Evolutionary conservation across 2,329 filamentous ascomycete genomes (phyloP), one percentile per base, ranked within the genome.

Genomic region (Penicillium sp.): DNA sequence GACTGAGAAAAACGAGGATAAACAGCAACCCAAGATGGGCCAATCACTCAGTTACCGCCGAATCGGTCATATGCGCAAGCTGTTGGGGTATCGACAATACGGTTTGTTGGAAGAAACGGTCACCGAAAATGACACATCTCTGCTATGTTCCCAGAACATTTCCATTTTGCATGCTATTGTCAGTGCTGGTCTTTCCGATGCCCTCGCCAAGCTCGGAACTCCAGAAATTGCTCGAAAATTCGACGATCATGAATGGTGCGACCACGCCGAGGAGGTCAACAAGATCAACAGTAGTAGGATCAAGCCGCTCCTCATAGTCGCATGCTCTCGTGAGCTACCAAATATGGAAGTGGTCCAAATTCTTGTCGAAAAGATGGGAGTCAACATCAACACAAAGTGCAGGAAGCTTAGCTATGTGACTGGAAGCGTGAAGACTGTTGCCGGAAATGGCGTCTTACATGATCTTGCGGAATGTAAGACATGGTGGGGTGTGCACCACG

Each of bases 401-500:
- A 48, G 16, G 10, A 5, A 9, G 18, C 9, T 9, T 34, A 36
- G 6, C 13, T 34, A 5, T 2, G n/a, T 2, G 21, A 5, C 6
- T n/a, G 11, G 22, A 10, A 22, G 13, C 11, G 11, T 3, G 3
- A 14, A n/a, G 14, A 22, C 4, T 6, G 16, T 5, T 8, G n/a
- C 24, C 7, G 31, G 32, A 18, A 42, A 46, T 4, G 40, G 27
- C 21, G 11, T 57, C n/a, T 14, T 38, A 16, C 55, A 59, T 49
- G 18, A 43, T 1, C 49, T 59, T 3, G 49, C 55, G 5, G 8
- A 5, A 8, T 54, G 57, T 1, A 18, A 2, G 4, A 16, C 2
- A 5, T 59, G 57, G 54, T 59, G 57, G 57, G 42, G 53, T 41
- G 55, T 59, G 11, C 22, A 48, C 4, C 11, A 57, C 18, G 57